Percentiles rank a stretch among this genome's conserved stretches.
phyloP scores from a whole-genome alignment of 2,329 filamentous ascomycete species.

The Ophiosphaerella korrae region DNA sequence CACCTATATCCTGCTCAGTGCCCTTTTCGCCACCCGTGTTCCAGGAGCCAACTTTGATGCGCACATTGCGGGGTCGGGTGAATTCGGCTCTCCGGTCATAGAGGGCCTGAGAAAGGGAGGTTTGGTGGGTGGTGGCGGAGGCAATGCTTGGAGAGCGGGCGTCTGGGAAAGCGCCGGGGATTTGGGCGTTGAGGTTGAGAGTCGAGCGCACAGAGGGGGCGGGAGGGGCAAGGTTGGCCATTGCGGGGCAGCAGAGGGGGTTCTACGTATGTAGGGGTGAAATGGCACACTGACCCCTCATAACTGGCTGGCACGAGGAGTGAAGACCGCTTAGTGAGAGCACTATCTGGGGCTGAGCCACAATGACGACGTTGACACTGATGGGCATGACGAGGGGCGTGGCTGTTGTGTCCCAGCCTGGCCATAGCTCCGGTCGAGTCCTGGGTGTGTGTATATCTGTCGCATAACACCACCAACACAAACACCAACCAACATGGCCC shows the following conservation, averaged over 20 bases:
- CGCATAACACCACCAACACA: neutral
- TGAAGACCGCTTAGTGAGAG: neutral
- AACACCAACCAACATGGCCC: slow-evolving; percentile 27
- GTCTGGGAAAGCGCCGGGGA: slow-evolving; percentile 58
- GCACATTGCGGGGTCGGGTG: slow-evolving; percentile 72
- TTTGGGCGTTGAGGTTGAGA: slow-evolving; percentile 49
- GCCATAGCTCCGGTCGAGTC: neutral
- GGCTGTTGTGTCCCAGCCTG: too few species aligned
- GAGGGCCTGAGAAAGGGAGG: slow-evolving; percentile 62
- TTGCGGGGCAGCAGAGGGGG: slow-evolving; percentile 23
- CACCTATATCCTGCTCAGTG: slow-evolving; percentile 83
- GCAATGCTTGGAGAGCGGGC: slow-evolving; percentile 24
- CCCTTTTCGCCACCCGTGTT: slow-evolving; percentile 87
- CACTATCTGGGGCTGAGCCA: too few species aligned
- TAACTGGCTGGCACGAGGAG: neutral
- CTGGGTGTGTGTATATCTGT: too few species aligned
- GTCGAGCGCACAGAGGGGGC: slow-evolving; percentile 30
- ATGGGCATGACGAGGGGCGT: too few species aligned
- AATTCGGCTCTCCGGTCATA: slow-evolving; percentile 80
- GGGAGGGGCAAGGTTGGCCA: slow-evolving; percentile 30
- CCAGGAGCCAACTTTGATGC: slow-evolving; percentile 92
- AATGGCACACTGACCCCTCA: neutral
- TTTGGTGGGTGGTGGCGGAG: slow-evolving; percentile 48
- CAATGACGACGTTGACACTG: too few species aligned
- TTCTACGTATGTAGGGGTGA: neutral